Evolutionary conservation across 805 yeast species (phyloP).

Genomic region (Starmerella bacillaris): DNA sequence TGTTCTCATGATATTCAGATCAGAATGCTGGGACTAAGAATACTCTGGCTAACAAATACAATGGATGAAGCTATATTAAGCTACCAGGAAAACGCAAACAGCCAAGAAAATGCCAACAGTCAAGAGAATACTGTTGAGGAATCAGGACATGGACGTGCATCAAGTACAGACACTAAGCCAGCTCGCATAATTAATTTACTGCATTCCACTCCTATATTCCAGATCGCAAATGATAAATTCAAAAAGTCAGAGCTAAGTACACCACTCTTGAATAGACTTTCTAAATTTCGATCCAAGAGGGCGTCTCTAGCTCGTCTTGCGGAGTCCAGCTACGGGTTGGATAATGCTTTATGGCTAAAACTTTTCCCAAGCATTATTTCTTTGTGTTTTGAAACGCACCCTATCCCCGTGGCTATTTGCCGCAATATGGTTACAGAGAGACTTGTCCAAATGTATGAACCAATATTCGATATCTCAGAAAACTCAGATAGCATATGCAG

Average conservation of each 20-base stretch:
- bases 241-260: slow-evolving; percentile 32
- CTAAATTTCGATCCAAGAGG: slow-evolving; percentile 40
- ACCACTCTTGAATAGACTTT: slow-evolving; percentile 60
- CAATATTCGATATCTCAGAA: slow-evolving; percentile 19
- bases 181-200: slow-evolving; percentile 43
- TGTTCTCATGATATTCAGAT: slow-evolving; percentile 71
- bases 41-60: slow-evolving; percentile 60
- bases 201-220: slow-evolving; percentile 50
- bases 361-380: slow-evolving; percentile 60
- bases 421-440: slow-evolving; percentile 80
- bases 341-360: slow-evolving; percentile 90
- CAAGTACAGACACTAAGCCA: slow-evolving; percentile 10
- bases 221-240: slow-evolving; percentile 36
- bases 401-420: slow-evolving; percentile 84
- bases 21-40: slow-evolving; percentile 56
- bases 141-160: slow-evolving; percentile 3
- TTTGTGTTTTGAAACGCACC: slow-evolving; percentile 60
- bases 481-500: slow-evolving; percentile 3
- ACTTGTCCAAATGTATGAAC: slow-evolving; percentile 51
- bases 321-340: slow-evolving; percentile 85
- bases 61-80: slow-evolving; percentile 71
- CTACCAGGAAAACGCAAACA: slow-evolving; percentile 20
- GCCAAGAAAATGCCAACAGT: not conserved
- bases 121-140: slow-evolving; percentile 8
- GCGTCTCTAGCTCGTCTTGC: slow-evolving; percentile 62